These are phyloP conservation scores for Solanum pennellii DNA, from an alignment of 257 asterid genomes.

Conservation along the genomic window DNA sequence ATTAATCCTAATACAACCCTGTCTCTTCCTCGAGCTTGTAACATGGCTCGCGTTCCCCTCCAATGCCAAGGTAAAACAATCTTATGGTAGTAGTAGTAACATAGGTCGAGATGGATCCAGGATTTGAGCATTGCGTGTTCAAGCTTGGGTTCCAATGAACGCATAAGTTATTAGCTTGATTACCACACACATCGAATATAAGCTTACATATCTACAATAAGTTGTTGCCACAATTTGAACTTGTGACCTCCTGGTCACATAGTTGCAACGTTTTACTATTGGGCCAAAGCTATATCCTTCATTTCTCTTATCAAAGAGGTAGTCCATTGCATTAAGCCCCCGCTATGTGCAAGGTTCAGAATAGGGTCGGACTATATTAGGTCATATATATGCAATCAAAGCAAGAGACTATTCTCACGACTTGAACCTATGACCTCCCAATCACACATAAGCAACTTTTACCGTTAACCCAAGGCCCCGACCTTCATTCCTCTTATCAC, in stretches of 20 bases:
- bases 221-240: neutral
- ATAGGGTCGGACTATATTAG: neutral
- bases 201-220: neutral
- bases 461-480: neutral
- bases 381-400: neutral
- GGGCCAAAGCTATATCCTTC: neutral
- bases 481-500: neutral
- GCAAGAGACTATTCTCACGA: neutral
- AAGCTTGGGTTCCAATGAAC: neutral
- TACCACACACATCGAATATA: neutral
- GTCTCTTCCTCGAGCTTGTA: constrained; percentile 66
- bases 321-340: too few species aligned
- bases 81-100: neutral
- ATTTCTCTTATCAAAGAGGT: neutral
- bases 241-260: neutral
- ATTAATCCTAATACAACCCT: constrained; percentile 38
- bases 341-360: neutral
- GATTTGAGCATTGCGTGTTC: neutral
- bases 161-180: neutral
- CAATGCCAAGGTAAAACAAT: constrained; percentile 49
- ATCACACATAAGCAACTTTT: neutral
- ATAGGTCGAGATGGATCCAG: neutral
- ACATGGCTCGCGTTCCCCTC: constrained; percentile 49
- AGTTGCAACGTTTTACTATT: neutral
- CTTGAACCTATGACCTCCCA: neutral